These are phyloP conservation scores for Striga asiatica DNA, from an alignment of 257 asterid genomes.

Conservation along the genomic window DNA sequence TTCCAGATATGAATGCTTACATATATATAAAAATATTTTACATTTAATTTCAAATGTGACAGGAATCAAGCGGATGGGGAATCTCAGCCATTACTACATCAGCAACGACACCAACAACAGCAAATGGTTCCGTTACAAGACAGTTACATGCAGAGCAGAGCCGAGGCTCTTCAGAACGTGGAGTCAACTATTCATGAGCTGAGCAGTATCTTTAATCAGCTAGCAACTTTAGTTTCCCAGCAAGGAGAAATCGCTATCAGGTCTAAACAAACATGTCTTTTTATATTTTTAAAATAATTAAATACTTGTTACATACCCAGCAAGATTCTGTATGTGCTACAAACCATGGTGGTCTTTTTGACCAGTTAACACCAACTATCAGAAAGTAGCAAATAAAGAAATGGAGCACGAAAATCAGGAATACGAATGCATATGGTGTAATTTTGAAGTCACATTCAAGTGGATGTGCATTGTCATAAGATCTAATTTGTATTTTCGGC, in stretches of 20 bases:
- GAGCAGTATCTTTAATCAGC: constrained; percentile 65
- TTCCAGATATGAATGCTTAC: background rate
- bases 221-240: constrained; percentile 67
- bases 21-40: too few species aligned
- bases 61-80: constrained; percentile 46
- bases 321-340: background rate
- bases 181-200: constrained; percentile 69
- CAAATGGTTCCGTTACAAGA: constrained; percentile 63
- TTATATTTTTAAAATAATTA: background rate
- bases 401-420: too few species aligned
- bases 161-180: constrained; percentile 66
- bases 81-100: constrained; percentile 58
- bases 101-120: constrained; percentile 48
- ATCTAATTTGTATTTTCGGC: too few species aligned
- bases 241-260: constrained; percentile 77
- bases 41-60: constrained; percentile 5
- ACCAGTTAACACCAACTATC: too few species aligned
- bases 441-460: too few species aligned
- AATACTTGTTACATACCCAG: background rate
- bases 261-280: too few species aligned
- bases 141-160: constrained; percentile 74
- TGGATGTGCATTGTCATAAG: too few species aligned
- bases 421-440: too few species aligned
- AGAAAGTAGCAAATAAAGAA: too few species aligned
- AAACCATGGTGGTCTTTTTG: too few species aligned